Percentiles rank a stretch among this genome's conserved stretches.
phyloP scores from a whole-genome alignment of 495 filamentous ascomycete species.

The Annulohypoxylon bovei region DNA sequence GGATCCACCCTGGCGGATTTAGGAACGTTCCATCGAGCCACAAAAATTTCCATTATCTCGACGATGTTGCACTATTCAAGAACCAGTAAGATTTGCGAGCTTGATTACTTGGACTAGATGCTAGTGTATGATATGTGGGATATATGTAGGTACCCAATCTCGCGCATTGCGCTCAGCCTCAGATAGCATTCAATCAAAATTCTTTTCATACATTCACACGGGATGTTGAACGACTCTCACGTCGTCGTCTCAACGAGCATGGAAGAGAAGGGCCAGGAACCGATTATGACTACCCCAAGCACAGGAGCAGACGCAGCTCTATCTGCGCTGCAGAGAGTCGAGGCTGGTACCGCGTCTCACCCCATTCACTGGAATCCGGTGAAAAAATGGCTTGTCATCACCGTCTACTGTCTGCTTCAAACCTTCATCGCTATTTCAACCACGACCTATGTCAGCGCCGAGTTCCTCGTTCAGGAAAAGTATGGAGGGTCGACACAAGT shows the following conservation, averaged over 20 bases:
- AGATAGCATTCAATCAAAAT: conserved; percentile 1
- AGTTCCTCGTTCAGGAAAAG: conserved; percentile 44
- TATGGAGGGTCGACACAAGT: conserved; percentile 48
- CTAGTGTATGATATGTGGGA: conserved; percentile 15
- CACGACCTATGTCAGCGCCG: conserved; percentile 50
- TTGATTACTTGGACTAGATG: background rate
- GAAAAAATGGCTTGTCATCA: conserved; percentile 48
- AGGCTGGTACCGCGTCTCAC: conserved; percentile 42
- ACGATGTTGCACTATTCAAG: conserved; percentile 12
- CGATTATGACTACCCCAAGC: background rate
- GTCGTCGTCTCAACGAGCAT: conserved; percentile 8
- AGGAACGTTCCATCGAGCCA: conserved; percentile 20
- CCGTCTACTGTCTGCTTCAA: conserved; percentile 49
- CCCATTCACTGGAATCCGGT: conserved; percentile 49
- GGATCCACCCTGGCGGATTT: conserved; percentile 9
- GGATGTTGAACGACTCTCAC: conserved; percentile 6
- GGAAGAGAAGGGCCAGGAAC: conserved; percentile 28
- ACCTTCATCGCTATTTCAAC: conserved; percentile 46
- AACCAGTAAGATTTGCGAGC: conserved; percentile 18
- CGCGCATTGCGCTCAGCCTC: conserved; percentile 15
- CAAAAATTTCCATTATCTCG: conserved; percentile 14
- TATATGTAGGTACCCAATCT: conserved; percentile 27
- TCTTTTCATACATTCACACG: conserved; percentile 6
- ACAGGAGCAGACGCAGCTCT: conserved; percentile 36
- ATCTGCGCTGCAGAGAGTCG: conserved; percentile 42